Base-by-base conservation (phyloP, 768 basidiomycete genomes). In the Macrolepiota albuminosa region DNA sequence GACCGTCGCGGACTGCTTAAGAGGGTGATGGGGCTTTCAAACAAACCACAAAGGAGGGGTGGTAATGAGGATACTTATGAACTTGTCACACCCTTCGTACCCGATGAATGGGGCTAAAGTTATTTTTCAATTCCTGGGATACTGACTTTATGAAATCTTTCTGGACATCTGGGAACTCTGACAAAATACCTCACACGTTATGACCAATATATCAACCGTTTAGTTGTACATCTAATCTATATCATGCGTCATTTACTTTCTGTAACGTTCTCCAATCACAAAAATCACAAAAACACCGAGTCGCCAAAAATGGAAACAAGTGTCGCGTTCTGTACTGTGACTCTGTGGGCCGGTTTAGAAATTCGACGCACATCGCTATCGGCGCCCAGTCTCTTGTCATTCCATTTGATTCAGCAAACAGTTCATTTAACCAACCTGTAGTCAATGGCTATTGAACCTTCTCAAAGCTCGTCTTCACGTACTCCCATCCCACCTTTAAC, bases 21-120 rank as follows among this genome's bases (percentile, higher is more conserved):
- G 70, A 81, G 84, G 45, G 80, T 89, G 16, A 85, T 89, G 67
- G 84, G 73, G 65, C 78, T 75, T 61, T 75, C 71, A 55, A 75
- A 69, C 57, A 82, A 74, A 64, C 69, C 73, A 29, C 72, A 71
- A 24, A 81, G 73, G 66, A 80, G 76, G 66, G 78, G 81, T 51
- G 78, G 81, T 47, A 93, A 93, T 67, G 88, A 89, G 64, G 89
- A 92, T 60, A 88, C 85, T 9, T 93, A 87, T 62, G 88, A 91
- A 45, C 79, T 91, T 11, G 89, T 93, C 57, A 93, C 91, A 16
- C 91, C 91, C 1, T 93, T 93, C 71, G 82, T 90, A 18, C 73
- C 87, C 18, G 87, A 90, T 59, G 88, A 90, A 63, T 89, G 83
- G 83, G 86, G 87, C 58, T 86, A 68, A 72, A 40, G 8, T 31